Base-by-base conservation (phyloP, 192 early-diverging fungal species). In the Dissophora globulifera region DNA sequence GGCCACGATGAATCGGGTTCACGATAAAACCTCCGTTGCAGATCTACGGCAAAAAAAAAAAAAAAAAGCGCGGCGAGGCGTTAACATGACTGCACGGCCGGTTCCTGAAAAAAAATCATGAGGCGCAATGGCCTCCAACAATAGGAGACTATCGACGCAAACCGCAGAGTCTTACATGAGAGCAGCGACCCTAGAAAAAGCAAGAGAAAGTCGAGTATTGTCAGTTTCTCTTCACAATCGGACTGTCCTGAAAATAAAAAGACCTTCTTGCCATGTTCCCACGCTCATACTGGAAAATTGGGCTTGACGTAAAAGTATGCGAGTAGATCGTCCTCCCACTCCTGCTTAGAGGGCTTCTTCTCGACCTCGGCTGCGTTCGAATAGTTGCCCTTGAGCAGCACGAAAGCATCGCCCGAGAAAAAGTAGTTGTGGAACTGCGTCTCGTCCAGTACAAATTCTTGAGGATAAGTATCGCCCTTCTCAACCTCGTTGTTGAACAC, bases 291-390 rank as follows among this genome's bases (percentile, higher is more conserved):
- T 26, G 91, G 91, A 62, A 86, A 94, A 67, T 94, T 94, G 5
- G 90, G 91, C 72, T 93, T 93, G 62, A 93, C 70, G 55, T 94
- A 94, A 57, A 91, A 93, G 50, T 80, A 81, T 12, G 90, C 91
- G n/a, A 90, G 32, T 1, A 89, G 66, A 32, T 78, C 70, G 15
- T 83, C 56, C 10, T 79, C 51, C 53, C 79, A 78, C n/a, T 85
- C 78, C 38, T 69, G 33, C 1, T n/a, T n/a, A n/a, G n/a, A n/a
- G n/a, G n/a, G 79, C 33, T 16, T 23, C 25, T 4, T 30, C 27
- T 22, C 58, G 29, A 78, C 84, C 2, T 51, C 58, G 27, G 63
- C 49, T 11, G 67, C 62, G 23, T 40, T 32, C 33, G 67, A 50
- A 29, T 70, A 55, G 8, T 67, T 19, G 26, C 81, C 80, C 25